Evolutionary conservation across 768 basidiomycete genomes (phyloP), one percentile per base, ranked within the genome.

Genomic region (Pulveroboletus sp.): DNA sequence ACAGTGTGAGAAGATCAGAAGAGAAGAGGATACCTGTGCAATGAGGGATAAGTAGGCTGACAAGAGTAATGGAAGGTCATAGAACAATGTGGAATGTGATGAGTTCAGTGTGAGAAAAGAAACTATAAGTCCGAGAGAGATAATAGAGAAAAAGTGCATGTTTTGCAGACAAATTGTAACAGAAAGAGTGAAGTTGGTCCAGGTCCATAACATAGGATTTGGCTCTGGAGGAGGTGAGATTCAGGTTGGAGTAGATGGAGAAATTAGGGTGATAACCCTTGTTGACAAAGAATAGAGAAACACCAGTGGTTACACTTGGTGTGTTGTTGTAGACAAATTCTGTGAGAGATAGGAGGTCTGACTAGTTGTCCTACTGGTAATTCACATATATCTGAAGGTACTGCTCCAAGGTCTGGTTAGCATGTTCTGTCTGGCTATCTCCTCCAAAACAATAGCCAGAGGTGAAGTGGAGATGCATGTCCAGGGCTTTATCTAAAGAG

Each of bases 341-440:
- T 23, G 10, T 21, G 12, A 38, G 27, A 2, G 27, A n/a, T 2
- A 41, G 17, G n/a, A 41, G 40, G 10, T 41, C 27, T 2, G 27
- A n/a, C 40, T 45, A 51, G 24, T 51, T 43, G 19, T 51, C 40
- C 17, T 51, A 45, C 13, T 51, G 40, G 12, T 50, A 50, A 5
- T 49, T 49, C 3, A 21, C 37, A 2, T 43, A 43, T 7, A 49
- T 19, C 0, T 2, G 1, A 3, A 50, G 43, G 16, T 51, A 51
- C 5, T 51, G 35, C 13, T 51, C 2, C 0, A 46, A 24, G 1
- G 32, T 50, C 13, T 49, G 47, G 5, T 49, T 49, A 2, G 21
- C 23, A 0, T 11, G 5, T 9, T 49, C 21, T 2, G 27, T 49
- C 7, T 44, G 31, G 1, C 37, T 20, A 19, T 49, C 29, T 6